phyloP scores from a whole-genome alignment of 495 filamentous ascomycete genomes.

The Penicillium subrubescens region DNA sequence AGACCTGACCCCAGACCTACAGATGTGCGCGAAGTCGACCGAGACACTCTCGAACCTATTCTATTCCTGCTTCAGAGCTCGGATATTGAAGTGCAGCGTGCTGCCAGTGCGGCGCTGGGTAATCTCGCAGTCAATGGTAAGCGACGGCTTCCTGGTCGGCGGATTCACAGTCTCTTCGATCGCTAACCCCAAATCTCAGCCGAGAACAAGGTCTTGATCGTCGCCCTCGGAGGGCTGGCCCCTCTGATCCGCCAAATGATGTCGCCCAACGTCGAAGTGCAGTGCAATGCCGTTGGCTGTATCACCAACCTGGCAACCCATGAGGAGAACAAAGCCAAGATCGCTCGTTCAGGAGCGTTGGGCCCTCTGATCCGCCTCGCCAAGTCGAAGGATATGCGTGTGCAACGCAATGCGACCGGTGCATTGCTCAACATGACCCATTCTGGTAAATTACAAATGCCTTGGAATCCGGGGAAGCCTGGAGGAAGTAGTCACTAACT shows the following conservation, averaged over 20 bases:
- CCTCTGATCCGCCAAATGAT: conserved; percentile 98
- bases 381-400: conserved; percentile 97
- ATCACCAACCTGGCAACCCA: conserved; percentile 98
- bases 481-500: not conserved
- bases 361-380: conserved; percentile 87
- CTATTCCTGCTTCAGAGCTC: conserved; percentile 91
- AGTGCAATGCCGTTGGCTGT: conserved; percentile 98
- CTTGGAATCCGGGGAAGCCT: not conserved
- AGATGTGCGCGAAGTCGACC: conserved; percentile 97
- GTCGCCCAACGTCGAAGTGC: conserved; percentile 97
- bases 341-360: conserved; percentile 91
- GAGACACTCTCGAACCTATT: conserved; percentile 92
- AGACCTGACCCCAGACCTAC: conserved; percentile 15
- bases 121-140: conserved; percentile 96
- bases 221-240: conserved; percentile 83
- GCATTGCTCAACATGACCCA: conserved; percentile 99
- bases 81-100: conserved; percentile 96
- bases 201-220: conserved; percentile 96
- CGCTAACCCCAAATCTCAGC: conserved; percentile 62
- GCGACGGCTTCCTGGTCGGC: conserved; percentile 31
- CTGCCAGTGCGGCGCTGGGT: conserved; percentile 92
- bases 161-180: not conserved
- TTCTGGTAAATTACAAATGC: conserved; percentile 66
- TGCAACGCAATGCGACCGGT: conserved; percentile 95
- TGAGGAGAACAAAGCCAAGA: conserved; percentile 99